Base-by-base conservation (phyloP, 2,329 filamentous ascomycete species). In the Tolypocladium album region DNA sequence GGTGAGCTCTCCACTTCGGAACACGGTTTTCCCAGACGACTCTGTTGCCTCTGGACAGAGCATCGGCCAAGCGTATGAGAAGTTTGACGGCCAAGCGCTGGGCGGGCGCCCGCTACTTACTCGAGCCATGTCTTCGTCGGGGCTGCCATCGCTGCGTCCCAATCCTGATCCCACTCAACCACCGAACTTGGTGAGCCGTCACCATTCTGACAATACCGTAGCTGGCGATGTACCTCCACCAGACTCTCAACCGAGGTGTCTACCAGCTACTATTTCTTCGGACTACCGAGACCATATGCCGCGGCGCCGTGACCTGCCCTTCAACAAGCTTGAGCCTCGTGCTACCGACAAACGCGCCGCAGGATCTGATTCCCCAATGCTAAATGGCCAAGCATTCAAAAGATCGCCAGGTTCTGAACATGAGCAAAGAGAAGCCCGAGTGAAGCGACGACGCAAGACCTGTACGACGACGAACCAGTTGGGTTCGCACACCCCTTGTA, bases 241-340 rank as follows among this genome's bases (percentile, higher is more conserved):
- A n/a, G 20, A 36, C 31, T 22, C 31, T 55, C 9, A 15, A 31
- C 22, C 20, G 20, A 38, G 39, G 12, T 34, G 55, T 38, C 47
- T 60, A 42, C 22, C 47, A 31, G 40, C 53, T 17, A 43, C 17
- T 12, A 31, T 36, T 39, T 20, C 45, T 2, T 36, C 57, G 12
- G 60, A 65, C 38, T 73, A 72, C 58, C 68, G 67, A 24, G 60
- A 67, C 45, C 56, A 67, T 2, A 69, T 73, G 68, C 71, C 71
- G 4, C 66, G 52, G 17, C 70, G 69, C 50, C 69, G 71, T 22
- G 64, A 65, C 13, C 66, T 73, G 13, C 71, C 71, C 3, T 61
- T 61, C n/a, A 40, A 55, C 7, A 38, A 39, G 12, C n/a, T 6
- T n/a, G 34, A 47, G 39, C 13, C 40, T 27, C 53, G 15, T 15